These are phyloP conservation scores for Phyllosticta capitalensis DNA, from an alignment of 2,329 filamentous ascomycete species.

Conservation along the genomic window DNA sequence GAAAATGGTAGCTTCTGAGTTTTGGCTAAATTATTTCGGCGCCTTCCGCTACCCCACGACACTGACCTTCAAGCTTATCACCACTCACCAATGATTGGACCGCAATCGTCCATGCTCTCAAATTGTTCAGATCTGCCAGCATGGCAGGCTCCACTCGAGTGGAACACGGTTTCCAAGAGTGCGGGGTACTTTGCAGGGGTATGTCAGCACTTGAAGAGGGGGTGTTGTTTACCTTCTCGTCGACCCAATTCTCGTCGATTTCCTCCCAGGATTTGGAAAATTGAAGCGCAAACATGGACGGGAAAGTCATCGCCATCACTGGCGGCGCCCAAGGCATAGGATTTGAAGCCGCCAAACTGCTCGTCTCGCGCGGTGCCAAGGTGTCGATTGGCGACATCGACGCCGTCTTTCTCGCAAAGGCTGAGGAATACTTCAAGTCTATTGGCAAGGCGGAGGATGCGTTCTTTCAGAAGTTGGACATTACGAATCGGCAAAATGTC, in stretches of 20 bases:
- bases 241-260: too few species aligned
- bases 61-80: too few species aligned
- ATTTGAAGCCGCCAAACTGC: constrained; percentile 26
- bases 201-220: neutral
- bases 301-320: constrained; percentile 21
- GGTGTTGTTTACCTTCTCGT: too few species aligned
- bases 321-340: constrained; percentile 31
- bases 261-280: too few species aligned
- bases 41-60: too few species aligned
- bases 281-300: constrained; percentile 2
- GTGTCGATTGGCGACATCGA: constrained; percentile 32
- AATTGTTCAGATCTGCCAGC: neutral
- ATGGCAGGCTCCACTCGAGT: neutral
- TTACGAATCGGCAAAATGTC: constrained; percentile 23
- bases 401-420: constrained; percentile 15
- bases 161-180: neutral
- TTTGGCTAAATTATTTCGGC: too few species aligned
- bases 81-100: too few species aligned
- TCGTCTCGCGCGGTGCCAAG: constrained; percentile 27
- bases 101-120: neutral
- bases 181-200: neutral
- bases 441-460: constrained; percentile 4
- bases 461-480: constrained; percentile 19
- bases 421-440: constrained; percentile 5
- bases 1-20: too few species aligned